Evolutionary conservation across 257 asterid species (phyloP), one percentile per base, ranked within the genome.

Genomic region (Solanum bulbocastanum): DNA sequence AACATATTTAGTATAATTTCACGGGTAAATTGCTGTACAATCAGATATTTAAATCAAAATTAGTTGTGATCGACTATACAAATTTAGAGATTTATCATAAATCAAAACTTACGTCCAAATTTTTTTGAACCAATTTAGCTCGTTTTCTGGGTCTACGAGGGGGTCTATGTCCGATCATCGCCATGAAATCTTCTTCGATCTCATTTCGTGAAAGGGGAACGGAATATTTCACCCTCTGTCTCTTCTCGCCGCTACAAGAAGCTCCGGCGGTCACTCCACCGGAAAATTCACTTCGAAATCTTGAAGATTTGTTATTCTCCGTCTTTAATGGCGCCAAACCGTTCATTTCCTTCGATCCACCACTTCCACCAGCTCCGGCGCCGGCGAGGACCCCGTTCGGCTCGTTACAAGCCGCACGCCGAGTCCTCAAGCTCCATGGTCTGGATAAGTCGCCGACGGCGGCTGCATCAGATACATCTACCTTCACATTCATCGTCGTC

Each of bases 371-470:
- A 35, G 44, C 23, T 2, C 83, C 46, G 66, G 82, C 10, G 49
- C 87, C 87, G 36, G 40, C 16, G 46, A 73, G 27, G 10, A 76
- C 69, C 18, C 90, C 93, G 62, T 52, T 90, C 12, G 92, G 83
- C 66, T 84, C 89, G 89, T 89, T 92, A 87, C 91, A 91, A 60
- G 94, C 93, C 40, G 98, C 93, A 87, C 98, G 90, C 83, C 99
- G 90, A 81, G 96, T 95, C 88, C 99, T 88, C 92, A 96, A 90
- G 90, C 92, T 96, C 98, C 98, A 96, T 35, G 98, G 97, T 30
- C 91, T 92, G 72, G 85, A 25, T 78, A 78, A 78, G 36, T 42
- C 39, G 1, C 5, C 46, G n/a, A 25, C 10, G n/a, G 30, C 62
- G 5, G 84, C 90, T 58, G 32, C 81, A 44, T 56, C 89, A 35